phyloP scores from a whole-genome alignment of 352 stramenopile genomes.

The Pseudoperonospora humuli region DNA sequence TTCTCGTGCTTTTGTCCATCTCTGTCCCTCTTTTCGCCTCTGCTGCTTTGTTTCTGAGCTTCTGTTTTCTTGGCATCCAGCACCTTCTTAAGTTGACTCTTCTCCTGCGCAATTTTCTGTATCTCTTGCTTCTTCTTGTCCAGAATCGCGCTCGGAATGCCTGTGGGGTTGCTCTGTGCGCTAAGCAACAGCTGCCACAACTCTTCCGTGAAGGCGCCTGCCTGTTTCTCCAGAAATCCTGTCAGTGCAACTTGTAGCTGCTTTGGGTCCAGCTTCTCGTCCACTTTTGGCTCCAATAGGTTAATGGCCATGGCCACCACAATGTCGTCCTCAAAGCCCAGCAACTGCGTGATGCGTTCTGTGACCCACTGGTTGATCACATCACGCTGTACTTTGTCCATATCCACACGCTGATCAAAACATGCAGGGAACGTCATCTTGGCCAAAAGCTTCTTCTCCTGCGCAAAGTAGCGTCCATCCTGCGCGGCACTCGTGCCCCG shows the following conservation, averaged over 20 bases:
- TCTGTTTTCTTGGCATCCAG: slow-evolving; percentile 46
- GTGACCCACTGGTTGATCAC: slow-evolving; percentile 87
- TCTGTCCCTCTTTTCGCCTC: too few species aligned
- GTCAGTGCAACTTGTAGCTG: slow-evolving; percentile 86
- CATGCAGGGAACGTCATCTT: slow-evolving; percentile 74
- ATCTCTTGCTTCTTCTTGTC: slow-evolving; percentile 90
- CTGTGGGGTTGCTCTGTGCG: slow-evolving; percentile 79
- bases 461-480: slow-evolving; percentile 78
- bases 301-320: slow-evolving; percentile 82
- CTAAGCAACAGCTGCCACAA: slow-evolving; percentile 87
- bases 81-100: slow-evolving; percentile 48
- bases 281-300: slow-evolving; percentile 69
- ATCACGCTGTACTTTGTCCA: slow-evolving; percentile 86
- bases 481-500: slow-evolving; percentile 47
- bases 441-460: slow-evolving; percentile 86
- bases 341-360: slow-evolving; percentile 76
- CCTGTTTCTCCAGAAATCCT: slow-evolving; percentile 88
- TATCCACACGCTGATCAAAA: slow-evolving; percentile 76
- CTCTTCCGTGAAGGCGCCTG: slow-evolving; percentile 78
- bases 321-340: slow-evolving; percentile 91
- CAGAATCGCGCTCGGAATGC: slow-evolving; percentile 80
- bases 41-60: neutral
- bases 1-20: neutral
- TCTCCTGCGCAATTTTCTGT: slow-evolving; percentile 44
- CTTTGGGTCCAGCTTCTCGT: slow-evolving; percentile 70